Percentiles rank a stretch among this genome's conserved stretches.
These are phyloP conservation scores for Leucocoprinus birnbaumii DNA, from an alignment of 768 basidiomycete genomes.

Conservation along the genomic window DNA sequence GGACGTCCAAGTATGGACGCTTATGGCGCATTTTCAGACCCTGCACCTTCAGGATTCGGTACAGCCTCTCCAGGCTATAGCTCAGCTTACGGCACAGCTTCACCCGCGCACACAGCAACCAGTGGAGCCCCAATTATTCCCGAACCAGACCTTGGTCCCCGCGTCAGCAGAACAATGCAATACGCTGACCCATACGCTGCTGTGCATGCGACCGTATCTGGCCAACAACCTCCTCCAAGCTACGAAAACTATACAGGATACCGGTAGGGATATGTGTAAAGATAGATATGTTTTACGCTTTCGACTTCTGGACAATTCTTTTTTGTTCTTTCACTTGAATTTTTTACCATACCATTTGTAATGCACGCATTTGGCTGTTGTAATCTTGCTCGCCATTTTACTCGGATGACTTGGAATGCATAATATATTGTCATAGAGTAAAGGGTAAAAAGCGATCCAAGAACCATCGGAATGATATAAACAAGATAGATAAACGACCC, in stretches of 20 bases:
- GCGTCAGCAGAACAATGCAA: conserved; percentile 89
- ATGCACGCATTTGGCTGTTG: too few species aligned
- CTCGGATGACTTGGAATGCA: too few species aligned
- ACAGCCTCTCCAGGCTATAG: conserved; percentile 28
- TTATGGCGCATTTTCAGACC: conserved; percentile 90
- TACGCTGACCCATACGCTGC: conserved; percentile 88
- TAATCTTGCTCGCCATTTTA: too few species aligned
- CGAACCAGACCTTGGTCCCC: conserved; percentile 43
- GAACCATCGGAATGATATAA: neutral
- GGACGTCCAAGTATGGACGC: conserved; percentile 77
- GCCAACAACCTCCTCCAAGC: conserved; percentile 33
- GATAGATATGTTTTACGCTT: conserved; percentile 1
- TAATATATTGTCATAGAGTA: too few species aligned
- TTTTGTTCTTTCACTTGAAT: conserved; percentile 1
- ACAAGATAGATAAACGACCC: neutral
- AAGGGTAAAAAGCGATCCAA: too few species aligned
- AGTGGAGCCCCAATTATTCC: conserved; percentile 36
- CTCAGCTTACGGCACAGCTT: conserved; percentile 19
- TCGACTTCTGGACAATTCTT: neutral
- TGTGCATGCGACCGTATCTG: conserved; percentile 59
- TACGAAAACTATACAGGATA: conserved; percentile 56
- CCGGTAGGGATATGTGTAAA: conserved; percentile 27
- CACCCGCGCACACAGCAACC: conserved; percentile 23
- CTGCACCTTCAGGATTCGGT: conserved; percentile 74
- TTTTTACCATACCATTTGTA: neutral